These are phyloP conservation scores for Trichocladium antarcticum DNA, from an alignment of 495 filamentous ascomycete species.

Conservation along the genomic window DNA sequence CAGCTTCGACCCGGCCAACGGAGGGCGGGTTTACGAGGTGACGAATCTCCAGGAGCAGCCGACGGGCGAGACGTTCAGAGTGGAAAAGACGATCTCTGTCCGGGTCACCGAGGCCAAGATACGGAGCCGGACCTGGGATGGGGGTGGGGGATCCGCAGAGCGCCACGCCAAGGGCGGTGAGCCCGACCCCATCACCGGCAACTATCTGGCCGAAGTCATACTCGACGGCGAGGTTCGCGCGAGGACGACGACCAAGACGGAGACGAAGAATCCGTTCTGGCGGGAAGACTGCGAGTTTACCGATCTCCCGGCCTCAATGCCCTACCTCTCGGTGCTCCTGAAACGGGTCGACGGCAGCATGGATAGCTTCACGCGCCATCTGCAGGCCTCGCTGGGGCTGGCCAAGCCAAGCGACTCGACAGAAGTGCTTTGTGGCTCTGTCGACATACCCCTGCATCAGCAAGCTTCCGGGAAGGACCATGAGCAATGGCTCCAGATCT, in stretches of 20 bases:
- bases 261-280: slow-evolving; percentile 85
- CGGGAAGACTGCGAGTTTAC: slow-evolving; percentile 80
- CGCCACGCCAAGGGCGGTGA: slow-evolving; percentile 26
- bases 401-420: slow-evolving; percentile 28
- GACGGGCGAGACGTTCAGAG: slow-evolving; percentile 42
- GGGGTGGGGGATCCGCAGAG: slow-evolving; percentile 24
- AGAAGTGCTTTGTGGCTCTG: slow-evolving; percentile 51
- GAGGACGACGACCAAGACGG: slow-evolving; percentile 69
- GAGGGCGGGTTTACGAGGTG: slow-evolving; percentile 32
- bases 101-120: slow-evolving; percentile 51
- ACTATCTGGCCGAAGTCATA: slow-evolving; percentile 85
- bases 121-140: slow-evolving; percentile 18
- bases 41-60: slow-evolving; percentile 30
- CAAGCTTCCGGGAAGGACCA: slow-evolving; percentile 64
- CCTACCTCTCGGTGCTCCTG: slow-evolving; percentile 67
- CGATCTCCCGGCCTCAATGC: slow-evolving; percentile 71
- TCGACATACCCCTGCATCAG: slow-evolving; percentile 78
- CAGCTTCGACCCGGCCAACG: slow-evolving; percentile 36
- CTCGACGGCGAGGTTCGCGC: slow-evolving; percentile 82
- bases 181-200: slow-evolving; percentile 33
- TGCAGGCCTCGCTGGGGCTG: slow-evolving; percentile 35
- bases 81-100: slow-evolving; percentile 48
- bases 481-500: slow-evolving; percentile 83
- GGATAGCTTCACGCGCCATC: slow-evolving; percentile 34
- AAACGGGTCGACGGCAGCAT: slow-evolving; percentile 51